phyloP scores from a whole-genome alignment of 2,329 filamentous ascomycete genomes.

The Tolypocladium tundrense region DNA sequence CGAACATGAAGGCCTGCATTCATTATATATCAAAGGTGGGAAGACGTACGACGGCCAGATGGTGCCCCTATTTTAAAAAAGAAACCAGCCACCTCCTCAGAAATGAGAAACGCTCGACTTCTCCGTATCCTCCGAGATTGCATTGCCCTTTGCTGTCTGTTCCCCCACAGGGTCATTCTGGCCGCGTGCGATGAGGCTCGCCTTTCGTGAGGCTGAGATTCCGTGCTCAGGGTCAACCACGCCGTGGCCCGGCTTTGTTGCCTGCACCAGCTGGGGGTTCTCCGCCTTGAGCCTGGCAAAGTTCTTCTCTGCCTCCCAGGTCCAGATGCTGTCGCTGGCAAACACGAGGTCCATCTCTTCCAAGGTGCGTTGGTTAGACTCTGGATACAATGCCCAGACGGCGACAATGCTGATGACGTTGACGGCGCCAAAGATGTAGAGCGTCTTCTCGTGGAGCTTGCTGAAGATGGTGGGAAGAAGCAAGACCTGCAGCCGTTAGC shows the following conservation, averaged over 20 bases:
- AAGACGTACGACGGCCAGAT: too few relatives aligned
- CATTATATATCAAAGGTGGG: too few relatives aligned
- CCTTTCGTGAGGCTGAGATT: conserved; percentile 1
- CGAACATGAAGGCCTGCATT: neutral
- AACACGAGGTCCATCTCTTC: conserved; percentile 71
- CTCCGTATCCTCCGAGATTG: neutral
- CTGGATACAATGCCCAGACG: conserved; percentile 65
- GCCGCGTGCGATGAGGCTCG: neutral
- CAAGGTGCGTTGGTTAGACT: conserved; percentile 62
- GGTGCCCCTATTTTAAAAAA: neutral
- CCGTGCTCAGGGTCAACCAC: conserved; percentile 12
- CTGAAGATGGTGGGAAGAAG: conserved; percentile 52
- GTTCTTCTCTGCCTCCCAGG: conserved; percentile 59
- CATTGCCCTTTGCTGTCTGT: neutral
- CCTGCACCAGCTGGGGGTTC: conserved; percentile 34
- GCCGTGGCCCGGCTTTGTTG: conserved; percentile 3
- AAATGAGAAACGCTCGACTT: conserved; percentile 4
- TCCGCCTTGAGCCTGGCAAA: conserved; percentile 53
- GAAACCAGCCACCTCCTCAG: conserved; percentile 18
- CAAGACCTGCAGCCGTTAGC: conserved; percentile 20
- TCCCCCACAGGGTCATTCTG: neutral
- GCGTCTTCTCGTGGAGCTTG: conserved; percentile 56
- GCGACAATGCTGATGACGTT: conserved; percentile 58
- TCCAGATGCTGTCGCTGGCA: conserved; percentile 54
- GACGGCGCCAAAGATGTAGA: conserved; percentile 62